Evolutionary conservation across 352 stramenopile species (phyloP).

Genomic region (Globisporangium irregulare): DNA sequence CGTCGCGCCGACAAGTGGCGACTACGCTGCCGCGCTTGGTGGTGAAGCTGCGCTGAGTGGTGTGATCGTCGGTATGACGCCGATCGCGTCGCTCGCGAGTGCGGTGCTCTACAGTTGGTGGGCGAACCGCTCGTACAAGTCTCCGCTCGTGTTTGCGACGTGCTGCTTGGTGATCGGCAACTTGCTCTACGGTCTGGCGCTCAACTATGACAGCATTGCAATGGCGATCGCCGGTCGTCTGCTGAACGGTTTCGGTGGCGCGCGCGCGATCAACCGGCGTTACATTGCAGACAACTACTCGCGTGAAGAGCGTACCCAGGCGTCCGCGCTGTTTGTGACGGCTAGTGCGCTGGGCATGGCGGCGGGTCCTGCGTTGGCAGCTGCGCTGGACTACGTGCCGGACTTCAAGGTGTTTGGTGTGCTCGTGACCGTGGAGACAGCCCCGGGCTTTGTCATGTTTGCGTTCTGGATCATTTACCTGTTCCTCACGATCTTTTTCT

Average conservation of each 20-base stretch:
- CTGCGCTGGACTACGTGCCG: conserved; percentile 65
- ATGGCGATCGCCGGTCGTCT: conserved; percentile 91
- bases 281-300: conserved; percentile 90
- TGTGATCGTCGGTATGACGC: conserved; percentile 97
- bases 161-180: conserved; percentile 85
- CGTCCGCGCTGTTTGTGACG: conserved; percentile 91
- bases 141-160: conserved; percentile 80
- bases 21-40: conserved; percentile 90
- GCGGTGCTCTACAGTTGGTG: conserved; percentile 95
- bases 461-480: conserved; percentile 66
- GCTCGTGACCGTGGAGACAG: conserved; percentile 84
- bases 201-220: conserved; percentile 72
- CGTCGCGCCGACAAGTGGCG: conserved; percentile 91
- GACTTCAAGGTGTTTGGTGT: conserved; percentile 62
- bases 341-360: conserved; percentile 91
- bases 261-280: conserved; percentile 88
- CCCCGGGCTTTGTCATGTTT: conserved; percentile 91
- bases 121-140: conserved; percentile 89
- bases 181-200: conserved; percentile 81
- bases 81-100: conserved; percentile 92
- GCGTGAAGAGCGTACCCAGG: conserved; percentile 87
- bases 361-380: conserved; percentile 79
- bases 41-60: conserved; percentile 87
- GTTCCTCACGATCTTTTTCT: conserved; percentile 48
- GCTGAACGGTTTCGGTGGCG: conserved; percentile 91